These are phyloP conservation scores for Colletotrichum tropicale DNA, from an alignment of 2,329 filamentous ascomycete species.

Conservation along the genomic window DNA sequence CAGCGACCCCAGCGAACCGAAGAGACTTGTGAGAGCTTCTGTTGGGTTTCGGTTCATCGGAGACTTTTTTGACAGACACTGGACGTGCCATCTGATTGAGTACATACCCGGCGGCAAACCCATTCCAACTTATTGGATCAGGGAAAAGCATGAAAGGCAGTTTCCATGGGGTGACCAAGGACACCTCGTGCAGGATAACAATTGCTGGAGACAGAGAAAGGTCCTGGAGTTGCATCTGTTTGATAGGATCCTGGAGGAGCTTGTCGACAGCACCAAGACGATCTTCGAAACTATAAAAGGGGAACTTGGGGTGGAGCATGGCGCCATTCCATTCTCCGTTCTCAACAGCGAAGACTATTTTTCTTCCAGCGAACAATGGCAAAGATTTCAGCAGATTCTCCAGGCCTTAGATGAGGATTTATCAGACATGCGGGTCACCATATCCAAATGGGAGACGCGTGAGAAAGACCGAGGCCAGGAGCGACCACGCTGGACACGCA, in stretches of 20 bases:
- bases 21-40: background rate
- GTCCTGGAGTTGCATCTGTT: background rate
- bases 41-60: background rate
- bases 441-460: conserved; percentile 25
- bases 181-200: rapidly evolving
- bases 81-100: background rate
- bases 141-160: rapidly evolving
- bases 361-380: background rate
- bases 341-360: background rate
- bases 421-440: background rate
- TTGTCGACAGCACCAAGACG: background rate
- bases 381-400: background rate
- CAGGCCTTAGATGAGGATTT: background rate
- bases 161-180: background rate
- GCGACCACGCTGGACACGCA: conserved; percentile 33
- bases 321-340: background rate
- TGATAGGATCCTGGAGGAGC: background rate
- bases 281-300: background rate
- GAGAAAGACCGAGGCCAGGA: conserved; percentile 29
- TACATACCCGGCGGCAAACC: background rate
- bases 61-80: background rate
- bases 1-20: too few relatives aligned
- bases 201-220: background rate
- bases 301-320: background rate
- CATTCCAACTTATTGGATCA: background rate